These are phyloP conservation scores for Scytalidium lignicola DNA, from an alignment of 2,329 filamentous ascomycete genomes.

Conservation along the genomic window DNA sequence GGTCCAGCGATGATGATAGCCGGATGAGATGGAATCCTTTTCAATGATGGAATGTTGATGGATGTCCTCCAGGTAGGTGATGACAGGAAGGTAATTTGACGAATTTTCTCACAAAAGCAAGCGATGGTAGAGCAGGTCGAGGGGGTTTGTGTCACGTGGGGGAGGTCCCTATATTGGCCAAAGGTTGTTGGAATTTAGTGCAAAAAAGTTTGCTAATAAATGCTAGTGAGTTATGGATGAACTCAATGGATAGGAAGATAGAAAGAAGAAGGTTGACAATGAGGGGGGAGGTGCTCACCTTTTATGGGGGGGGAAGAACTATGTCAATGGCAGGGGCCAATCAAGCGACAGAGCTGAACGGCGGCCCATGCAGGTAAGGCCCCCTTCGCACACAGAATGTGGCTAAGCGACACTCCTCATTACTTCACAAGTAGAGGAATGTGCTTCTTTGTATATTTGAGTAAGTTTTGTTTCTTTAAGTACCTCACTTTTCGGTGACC, in stretches of 20 bases:
- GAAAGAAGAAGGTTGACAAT: constrained; percentile 22
- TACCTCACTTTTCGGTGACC: background rate
- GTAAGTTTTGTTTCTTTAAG: background rate
- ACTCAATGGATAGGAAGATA: constrained; percentile 14
- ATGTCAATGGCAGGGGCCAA: constrained; percentile 9
- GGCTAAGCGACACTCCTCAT: constrained; percentile 16
- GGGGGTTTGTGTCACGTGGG: constrained; percentile 25
- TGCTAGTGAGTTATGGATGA: constrained; percentile 9
- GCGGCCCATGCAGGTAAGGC: constrained; percentile 7
- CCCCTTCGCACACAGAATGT: constrained; percentile 1
- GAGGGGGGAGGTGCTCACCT: constrained; percentile 19
- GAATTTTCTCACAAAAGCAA: constrained; percentile 14
- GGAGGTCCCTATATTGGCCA: constrained; percentile 16
- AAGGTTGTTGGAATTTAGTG: constrained; percentile 16
- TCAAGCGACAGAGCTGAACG: constrained; percentile 7
- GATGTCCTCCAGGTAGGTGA: constrained; percentile 4
- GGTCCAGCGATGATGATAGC: constrained; percentile 5
- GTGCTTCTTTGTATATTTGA: background rate
- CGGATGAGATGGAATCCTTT: constrained; percentile 16
- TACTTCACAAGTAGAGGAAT: constrained; percentile 4
- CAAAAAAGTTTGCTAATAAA: constrained; percentile 10
- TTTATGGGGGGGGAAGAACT: constrained; percentile 18
- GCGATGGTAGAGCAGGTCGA: constrained; percentile 20
- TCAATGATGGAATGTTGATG: constrained; percentile 12
- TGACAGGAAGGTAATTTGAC: constrained; percentile 15